phyloP scores from a whole-genome alignment of 148 eudicot species.

The Nepenthes mirabilis region DNA sequence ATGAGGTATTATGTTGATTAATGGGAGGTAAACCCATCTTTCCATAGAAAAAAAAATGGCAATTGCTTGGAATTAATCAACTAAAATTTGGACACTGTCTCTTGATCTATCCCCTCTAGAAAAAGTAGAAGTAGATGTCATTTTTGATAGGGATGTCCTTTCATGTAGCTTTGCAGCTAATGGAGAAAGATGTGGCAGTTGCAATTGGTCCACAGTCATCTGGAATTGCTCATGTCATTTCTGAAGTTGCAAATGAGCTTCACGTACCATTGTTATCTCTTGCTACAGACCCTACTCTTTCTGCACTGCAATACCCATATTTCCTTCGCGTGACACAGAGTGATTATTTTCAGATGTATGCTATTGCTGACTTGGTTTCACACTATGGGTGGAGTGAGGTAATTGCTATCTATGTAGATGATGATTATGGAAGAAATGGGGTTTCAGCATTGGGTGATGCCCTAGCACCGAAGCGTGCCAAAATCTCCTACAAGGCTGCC shows the following conservation, averaged over 20 bases:
- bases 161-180: conserved; percentile 52
- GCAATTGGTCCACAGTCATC: conserved; percentile 78
- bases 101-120: no score
- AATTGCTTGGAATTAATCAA: no score
- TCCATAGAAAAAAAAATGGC: neutral
- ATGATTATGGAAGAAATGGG: conserved; percentile 75
- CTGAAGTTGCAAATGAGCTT: conserved; percentile 51
- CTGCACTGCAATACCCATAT: conserved; percentile 53
- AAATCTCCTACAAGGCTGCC: conserved; percentile 72
- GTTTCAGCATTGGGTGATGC: conserved; percentile 47
- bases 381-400: conserved; percentile 60
- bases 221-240: conserved; percentile 51
- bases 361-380: conserved; percentile 45
- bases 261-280: conserved; percentile 57
- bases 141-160: conserved; percentile 12
- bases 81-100: no score
- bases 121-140: neutral
- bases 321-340: conserved; percentile 51
- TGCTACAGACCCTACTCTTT: conserved; percentile 73
- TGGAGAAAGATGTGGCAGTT: conserved; percentile 54
- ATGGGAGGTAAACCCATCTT: neutral
- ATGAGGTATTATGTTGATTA: neutral
- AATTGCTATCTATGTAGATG: conserved; percentile 51
- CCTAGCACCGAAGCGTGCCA: conserved; percentile 46
- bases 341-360: conserved; percentile 67